phyloP scores from a whole-genome alignment of 1,284 basidiomycete species.

The Heterobasidion annosum region DNA sequence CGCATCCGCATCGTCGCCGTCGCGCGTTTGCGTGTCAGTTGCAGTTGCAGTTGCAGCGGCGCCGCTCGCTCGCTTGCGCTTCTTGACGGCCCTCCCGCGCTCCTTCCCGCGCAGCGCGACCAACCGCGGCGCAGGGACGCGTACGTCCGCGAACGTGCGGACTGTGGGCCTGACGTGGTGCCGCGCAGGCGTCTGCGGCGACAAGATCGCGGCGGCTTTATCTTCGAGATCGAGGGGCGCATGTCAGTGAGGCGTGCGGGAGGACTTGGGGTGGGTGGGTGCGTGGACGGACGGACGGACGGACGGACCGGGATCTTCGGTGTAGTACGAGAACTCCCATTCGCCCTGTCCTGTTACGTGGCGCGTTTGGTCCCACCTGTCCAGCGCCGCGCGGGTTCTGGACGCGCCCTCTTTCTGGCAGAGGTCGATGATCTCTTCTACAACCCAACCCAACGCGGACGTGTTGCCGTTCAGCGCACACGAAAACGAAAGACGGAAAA shows the following conservation, averaged over 20 bases:
- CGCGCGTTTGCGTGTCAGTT: background rate
- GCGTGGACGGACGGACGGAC: too few species aligned
- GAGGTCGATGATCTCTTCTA: too few species aligned
- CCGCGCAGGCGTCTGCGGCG: background rate
- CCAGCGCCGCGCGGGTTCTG: background rate
- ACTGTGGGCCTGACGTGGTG: slow-evolving; percentile 11
- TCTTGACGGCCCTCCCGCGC: background rate
- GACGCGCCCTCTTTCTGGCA: too few species aligned
- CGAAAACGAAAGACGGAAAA: too few species aligned
- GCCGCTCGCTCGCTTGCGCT: background rate
- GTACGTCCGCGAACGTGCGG: slow-evolving; percentile 12
- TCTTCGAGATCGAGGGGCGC: slow-evolving; percentile 2
- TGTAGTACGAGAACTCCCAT: slow-evolving; percentile 11
- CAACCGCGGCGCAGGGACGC: slow-evolving; percentile 24
- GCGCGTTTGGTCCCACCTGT: slow-evolving; percentile 7
- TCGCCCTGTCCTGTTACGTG: slow-evolving; percentile 7
- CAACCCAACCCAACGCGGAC: too few species aligned
- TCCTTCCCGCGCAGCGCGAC: slow-evolving; percentile 11
- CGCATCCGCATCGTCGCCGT: slow-evolving; percentile 10
- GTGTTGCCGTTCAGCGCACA: too few species aligned
- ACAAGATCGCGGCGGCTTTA: slow-evolving; percentile 7
- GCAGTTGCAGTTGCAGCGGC: slow-evolving; percentile 13
- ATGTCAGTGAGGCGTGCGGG: background rate
- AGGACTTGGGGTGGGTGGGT: background rate
- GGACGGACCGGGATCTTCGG: slow-evolving; percentile 5